Conservation (phyloP, 441 rosid species). For the Populus trichocarpa region DNA sequence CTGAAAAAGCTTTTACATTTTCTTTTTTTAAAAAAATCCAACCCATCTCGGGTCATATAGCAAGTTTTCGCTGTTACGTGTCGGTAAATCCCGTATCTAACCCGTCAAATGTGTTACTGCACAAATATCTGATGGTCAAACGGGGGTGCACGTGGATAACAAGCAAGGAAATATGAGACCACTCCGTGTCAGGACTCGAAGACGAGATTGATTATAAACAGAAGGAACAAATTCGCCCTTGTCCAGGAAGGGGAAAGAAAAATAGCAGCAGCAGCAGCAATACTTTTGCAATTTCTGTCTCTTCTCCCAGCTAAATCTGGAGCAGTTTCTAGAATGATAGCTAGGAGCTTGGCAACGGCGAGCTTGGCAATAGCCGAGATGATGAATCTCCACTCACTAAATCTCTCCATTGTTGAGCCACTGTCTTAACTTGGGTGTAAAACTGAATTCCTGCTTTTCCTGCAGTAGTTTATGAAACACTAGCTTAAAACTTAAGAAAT, state of each 20-base stretch:
- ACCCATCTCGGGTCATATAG: no score
- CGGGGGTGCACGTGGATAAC: background rate
- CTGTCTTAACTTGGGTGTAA: conserved; percentile 77
- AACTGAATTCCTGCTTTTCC: conserved; percentile 92
- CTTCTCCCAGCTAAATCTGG: background rate
- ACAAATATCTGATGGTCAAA: no score
- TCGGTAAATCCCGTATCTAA: no score
- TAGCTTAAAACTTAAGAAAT: no score
- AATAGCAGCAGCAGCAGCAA: background rate
- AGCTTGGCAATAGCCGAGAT: conserved; percentile 41
- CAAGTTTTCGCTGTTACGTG: no score
- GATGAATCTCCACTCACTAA: background rate
- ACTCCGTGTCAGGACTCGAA: no score
- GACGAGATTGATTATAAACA: background rate
- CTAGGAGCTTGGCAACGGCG: conserved; percentile 45
- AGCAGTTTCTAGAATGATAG: background rate
- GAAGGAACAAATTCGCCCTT: background rate
- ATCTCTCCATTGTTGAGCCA: conserved; percentile 38
- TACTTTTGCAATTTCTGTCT: background rate
- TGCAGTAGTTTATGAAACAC: conserved; percentile 23
- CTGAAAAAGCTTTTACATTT: no score
- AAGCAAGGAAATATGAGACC: background rate
- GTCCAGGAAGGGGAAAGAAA: background rate
- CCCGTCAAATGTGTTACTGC: no score
- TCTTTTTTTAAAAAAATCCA: no score